Percentiles rank a stretch among this genome's conserved stretches.
These are phyloP conservation scores for Tricholoma flavovirens DNA, from an alignment of 768 basidiomycete genomes.

Conservation along the genomic window DNA sequence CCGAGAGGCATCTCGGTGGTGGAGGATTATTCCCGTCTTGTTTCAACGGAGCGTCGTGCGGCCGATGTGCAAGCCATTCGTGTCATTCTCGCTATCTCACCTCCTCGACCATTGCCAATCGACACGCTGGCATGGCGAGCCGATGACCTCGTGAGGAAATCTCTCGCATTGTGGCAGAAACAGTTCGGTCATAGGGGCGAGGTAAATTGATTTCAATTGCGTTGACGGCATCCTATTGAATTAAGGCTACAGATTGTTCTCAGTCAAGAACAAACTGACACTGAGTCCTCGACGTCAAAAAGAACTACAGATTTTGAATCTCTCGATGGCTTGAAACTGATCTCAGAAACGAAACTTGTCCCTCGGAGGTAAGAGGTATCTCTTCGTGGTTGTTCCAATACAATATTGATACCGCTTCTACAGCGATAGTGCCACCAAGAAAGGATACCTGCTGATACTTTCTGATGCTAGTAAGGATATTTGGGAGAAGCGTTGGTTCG, in stretches of 20 bases:
- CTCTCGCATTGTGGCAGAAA: constrained; percentile 79
- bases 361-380: constrained; percentile 51
- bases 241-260: constrained; percentile 59
- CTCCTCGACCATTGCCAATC: constrained; percentile 41
- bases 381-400: constrained; percentile 2
- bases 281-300: constrained; percentile 33
- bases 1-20: constrained; percentile 86
- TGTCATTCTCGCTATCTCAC: constrained; percentile 59
- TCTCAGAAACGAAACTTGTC: constrained; percentile 67
- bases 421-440: constrained; percentile 81
- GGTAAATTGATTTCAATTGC: constrained; percentile 36
- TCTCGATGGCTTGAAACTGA: constrained; percentile 57
- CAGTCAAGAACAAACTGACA: constrained; percentile 61
- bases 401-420: not conserved
- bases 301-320: constrained; percentile 31
- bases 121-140: constrained; percentile 62
- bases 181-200: constrained; percentile 71
- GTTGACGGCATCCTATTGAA: constrained; percentile 8
- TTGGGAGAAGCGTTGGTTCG: constrained; percentile 87
- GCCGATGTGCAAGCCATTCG: constrained; percentile 90
- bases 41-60: constrained; percentile 63
- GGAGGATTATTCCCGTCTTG: constrained; percentile 75
- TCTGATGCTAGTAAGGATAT: constrained; percentile 71
- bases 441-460: constrained; percentile 76
- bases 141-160: constrained; percentile 57